Base-by-base conservation (phyloP, 305 asterid species). In the Fraxinus sp. region DNA sequence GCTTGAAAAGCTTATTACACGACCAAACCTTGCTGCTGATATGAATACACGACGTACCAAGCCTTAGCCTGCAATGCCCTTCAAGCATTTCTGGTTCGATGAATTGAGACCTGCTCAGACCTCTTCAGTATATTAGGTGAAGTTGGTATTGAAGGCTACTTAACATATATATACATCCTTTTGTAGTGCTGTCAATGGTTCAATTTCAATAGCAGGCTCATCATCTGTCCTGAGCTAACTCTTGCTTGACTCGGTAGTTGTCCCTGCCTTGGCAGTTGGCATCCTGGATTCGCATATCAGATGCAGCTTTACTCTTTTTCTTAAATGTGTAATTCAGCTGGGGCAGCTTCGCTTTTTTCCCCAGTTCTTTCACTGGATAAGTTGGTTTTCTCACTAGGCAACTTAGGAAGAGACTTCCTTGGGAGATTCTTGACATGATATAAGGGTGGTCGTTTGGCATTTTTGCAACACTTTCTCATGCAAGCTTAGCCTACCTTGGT, bases 401-500 rank as follows among this genome's bases (percentile, higher is more conserved):
- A 46, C 57, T 13, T 46, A 13, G 7, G 57, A 46, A 46, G 57
- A 46, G 18, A 14, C 57, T 46, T 13, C 57, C n/a, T 14, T 13
- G 57, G 57, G 57, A 46, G 57, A 14, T 46, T 46, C n/a, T 46
- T 46, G 18, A 46, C 57, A 46, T 46, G 57, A 46, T 46, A 46
- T 13, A 43, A 13, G n/a, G 57, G 18, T 43, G 55, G 55, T 11
- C 5, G 14, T 43, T 43, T 43, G 55, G n/a, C 16, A 43, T 43
- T 43, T 43, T 43, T 39, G 55, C 55, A 0, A 41, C 16, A 43
- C n/a, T 85, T 88, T 93, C 85, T 88, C 92, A 46, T 90, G 94
- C 86, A 93, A 87, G 81, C 98, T 93, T 83, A 93, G 83, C 94
- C 97, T 91, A 77, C 86, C 86, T 33, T 89, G 86, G 76, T 83